Evolutionary conservation across 495 filamentous ascomycete genomes (phyloP), one percentile per base, ranked within the genome.

Genomic region (Oidiodendron maius): DNA sequence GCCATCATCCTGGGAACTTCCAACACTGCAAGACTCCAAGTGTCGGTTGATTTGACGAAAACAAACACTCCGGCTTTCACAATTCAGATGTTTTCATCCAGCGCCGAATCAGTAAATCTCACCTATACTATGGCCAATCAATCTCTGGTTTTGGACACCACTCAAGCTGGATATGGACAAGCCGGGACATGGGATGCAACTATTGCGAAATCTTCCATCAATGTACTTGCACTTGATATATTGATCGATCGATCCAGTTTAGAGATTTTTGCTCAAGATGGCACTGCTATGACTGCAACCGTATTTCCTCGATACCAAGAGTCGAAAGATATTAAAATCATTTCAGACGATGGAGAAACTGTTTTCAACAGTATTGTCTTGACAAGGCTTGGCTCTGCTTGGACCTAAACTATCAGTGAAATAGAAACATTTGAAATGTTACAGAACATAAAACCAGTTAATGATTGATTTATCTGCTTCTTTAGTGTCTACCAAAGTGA

Each of bases 91-190:
- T 50, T 36, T 21, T 20, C 22, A 3, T 55, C 52, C 12, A 22
- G 0, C 30, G 47, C 34, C 12, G 52, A 55, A 32, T 16, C 4
- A 3, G 41, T 36, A 3, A 35, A 24, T 4, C 52, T 55, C 12
- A 40, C 16, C 1, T 50, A 45, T 30, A 20, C 9, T 10, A 12
- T 55, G n/a, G 44, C 40, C 3, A 46, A 34, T 36, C 10, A 37
- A 25, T 50, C 52, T 1, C 46, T 55, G 17, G 41, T 41, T 15
- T 36, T 55, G 8, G 52, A 55, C 30, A 55, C 52, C 11, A 55
- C 46, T 17, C 46, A 55, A 46, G 47, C 47, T 15, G 52, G 52
- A 8, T 55, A 55, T 48, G 52, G 52, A 40, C 52, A 55, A 48
- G 40, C 52, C 18, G 52, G 52, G 4, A 39, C 28, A 2, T 55